Evolutionary conservation across 2,329 filamentous ascomycete species (phyloP).

Genomic region (Shiraia bambusicola): DNA sequence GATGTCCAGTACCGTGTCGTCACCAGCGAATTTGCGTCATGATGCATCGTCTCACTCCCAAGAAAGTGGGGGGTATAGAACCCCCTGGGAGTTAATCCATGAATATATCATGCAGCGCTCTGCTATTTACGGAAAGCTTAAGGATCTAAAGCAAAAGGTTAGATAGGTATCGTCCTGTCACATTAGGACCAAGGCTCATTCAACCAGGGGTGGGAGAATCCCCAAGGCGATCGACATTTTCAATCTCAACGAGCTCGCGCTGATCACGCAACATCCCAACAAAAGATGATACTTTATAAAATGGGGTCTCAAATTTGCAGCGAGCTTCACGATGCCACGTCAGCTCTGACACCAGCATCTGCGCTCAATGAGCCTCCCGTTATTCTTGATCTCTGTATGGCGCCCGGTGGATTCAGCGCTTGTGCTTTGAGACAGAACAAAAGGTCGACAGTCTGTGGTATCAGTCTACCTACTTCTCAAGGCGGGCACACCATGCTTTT

Average conservation of each 20-base stretch:
- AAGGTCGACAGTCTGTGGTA: conserved; percentile 37
- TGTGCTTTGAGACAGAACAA: conserved; percentile 44
- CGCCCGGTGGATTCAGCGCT: conserved; percentile 56
- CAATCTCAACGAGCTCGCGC: conserved; percentile 42
- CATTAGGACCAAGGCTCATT: too few relatives aligned
- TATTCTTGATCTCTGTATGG: conserved; percentile 59
- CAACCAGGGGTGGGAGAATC: conserved; percentile 54
- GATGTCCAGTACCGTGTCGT: too few relatives aligned
- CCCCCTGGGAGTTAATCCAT: too few relatives aligned
- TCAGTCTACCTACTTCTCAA: conserved; percentile 45
- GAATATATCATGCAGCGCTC: too few relatives aligned
- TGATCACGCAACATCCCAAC: conserved; percentile 35
- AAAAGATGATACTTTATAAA: conserved; percentile 37
- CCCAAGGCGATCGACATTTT: conserved; percentile 49
- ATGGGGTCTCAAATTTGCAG: conserved; percentile 50
- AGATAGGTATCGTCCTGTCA: too few relatives aligned
- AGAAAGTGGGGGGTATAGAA: too few relatives aligned
- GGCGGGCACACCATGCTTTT: conserved; percentile 46
- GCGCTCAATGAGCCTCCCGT: neutral
- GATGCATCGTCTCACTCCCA: too few relatives aligned
- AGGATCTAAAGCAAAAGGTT: too few relatives aligned
- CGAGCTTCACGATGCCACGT: conserved; percentile 45
- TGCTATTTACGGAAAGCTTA: too few relatives aligned
- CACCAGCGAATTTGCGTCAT: too few relatives aligned
- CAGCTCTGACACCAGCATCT: conserved; percentile 32